Evolutionary conservation across 495 filamentous ascomycete species (phyloP).

Genomic region (Immersiella caudata): DNA sequence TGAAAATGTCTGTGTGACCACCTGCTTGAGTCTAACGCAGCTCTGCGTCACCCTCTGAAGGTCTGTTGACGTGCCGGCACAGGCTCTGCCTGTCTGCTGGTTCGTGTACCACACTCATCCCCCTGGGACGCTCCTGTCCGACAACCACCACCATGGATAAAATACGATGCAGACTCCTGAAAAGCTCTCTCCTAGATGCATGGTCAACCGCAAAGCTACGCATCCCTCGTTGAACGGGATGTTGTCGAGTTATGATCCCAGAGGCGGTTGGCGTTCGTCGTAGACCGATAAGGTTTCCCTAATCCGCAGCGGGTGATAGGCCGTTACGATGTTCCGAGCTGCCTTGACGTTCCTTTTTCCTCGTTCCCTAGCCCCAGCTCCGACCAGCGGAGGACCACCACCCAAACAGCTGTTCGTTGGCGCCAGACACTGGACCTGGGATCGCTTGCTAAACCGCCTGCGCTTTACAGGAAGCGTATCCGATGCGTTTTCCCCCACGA

Average conservation of each 20-base stretch:
- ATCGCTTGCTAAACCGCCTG: conserved; percentile 12
- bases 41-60: conserved; percentile 15
- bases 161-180: conserved; percentile 1
- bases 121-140: background rate
- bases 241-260: conserved; percentile 3
- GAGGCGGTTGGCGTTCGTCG: background rate
- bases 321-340: conserved; percentile 17
- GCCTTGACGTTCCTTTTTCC: conserved; percentile 19
- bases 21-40: conserved; percentile 13
- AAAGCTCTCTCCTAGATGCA: background rate
- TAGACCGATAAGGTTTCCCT: conserved; percentile 17
- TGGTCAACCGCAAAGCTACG: background rate
- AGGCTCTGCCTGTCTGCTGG: background rate
- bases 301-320: conserved; percentile 21
- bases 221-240: background rate
- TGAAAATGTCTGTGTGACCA: conserved; percentile 3
- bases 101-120: background rate
- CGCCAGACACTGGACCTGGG: conserved; percentile 13
- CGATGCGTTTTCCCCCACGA: conserved; percentile 41
- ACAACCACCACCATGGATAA: conserved; percentile 6
- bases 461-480: conserved; percentile 21
- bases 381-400: conserved; percentile 17
- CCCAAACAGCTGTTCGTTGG: conserved; percentile 14
- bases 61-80: conserved; percentile 12
- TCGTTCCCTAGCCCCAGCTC: conserved; percentile 11